These are phyloP conservation scores for Penicillium brasilianum DNA, from an alignment of 2,329 filamentous ascomycete genomes.

Conservation along the genomic window DNA sequence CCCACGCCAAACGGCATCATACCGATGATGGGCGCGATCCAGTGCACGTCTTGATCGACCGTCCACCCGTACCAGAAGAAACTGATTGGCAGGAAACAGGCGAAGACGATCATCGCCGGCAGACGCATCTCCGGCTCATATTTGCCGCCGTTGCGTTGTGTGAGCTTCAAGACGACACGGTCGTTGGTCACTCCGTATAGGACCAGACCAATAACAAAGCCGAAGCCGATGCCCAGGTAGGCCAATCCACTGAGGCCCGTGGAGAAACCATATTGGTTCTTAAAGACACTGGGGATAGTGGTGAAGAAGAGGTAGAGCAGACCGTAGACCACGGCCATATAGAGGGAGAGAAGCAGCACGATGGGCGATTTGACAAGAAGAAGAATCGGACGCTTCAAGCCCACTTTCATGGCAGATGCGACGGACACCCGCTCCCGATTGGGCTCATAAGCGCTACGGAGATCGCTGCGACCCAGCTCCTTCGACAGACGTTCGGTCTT, in stretches of 20 bases:
- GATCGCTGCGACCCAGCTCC: constrained; percentile 28
- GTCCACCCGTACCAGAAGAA: constrained; percentile 9
- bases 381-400: constrained; percentile 34
- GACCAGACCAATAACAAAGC: background rate
- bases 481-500: constrained; percentile 31
- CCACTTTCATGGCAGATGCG: background rate
- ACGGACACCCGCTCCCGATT: background rate
- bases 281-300: constrained; percentile 56
- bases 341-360: constrained; percentile 56
- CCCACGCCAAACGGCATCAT: constrained; percentile 60
- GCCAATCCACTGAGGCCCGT: constrained; percentile 33
- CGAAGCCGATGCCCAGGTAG: background rate
- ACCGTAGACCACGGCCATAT: constrained; percentile 58
- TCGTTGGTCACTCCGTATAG: constrained; percentile 1
- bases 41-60: background rate
- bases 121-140: constrained; percentile 10
- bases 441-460: constrained; percentile 32
- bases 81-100: constrained; percentile 8
- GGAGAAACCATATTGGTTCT: constrained; percentile 49
- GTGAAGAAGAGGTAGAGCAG: constrained; percentile 59
- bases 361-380: constrained; percentile 58
- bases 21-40: constrained; percentile 51
- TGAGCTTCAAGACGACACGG: constrained; percentile 8
- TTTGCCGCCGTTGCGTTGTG: constrained; percentile 20
- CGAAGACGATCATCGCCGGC: constrained; percentile 3